A percentile compares a stretch with the other conserved stretches of the same genome.
Conservation (phyloP, 2,329 filamentous ascomycete genomes). For the Aureobasidium sp. region DNA sequence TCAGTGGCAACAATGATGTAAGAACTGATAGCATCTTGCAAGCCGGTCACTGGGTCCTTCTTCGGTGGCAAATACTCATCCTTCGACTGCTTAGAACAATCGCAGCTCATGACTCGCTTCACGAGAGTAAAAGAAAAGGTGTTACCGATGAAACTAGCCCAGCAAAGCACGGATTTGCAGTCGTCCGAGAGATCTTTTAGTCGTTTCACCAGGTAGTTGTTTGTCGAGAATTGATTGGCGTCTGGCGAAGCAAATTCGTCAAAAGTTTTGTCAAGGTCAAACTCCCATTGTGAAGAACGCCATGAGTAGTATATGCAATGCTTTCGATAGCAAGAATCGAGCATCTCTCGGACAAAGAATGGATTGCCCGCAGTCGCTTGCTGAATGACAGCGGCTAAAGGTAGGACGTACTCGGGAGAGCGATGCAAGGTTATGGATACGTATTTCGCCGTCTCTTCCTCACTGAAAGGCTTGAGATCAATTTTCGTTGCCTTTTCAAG, state of each 20-base stretch:
- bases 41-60: slow-evolving; percentile 65
- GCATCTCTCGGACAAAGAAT: slow-evolving; percentile 86
- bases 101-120: slow-evolving; percentile 66
- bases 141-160: slow-evolving; percentile 76
- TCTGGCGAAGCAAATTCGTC: slow-evolving; percentile 73
- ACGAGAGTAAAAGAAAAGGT: slow-evolving; percentile 79
- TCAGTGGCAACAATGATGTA: slow-evolving; percentile 78
- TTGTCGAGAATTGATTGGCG: slow-evolving; percentile 73
- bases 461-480: slow-evolving; percentile 63
- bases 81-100: slow-evolving; percentile 53
- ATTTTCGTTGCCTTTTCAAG: slow-evolving; percentile 55
- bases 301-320: slow-evolving; percentile 90
- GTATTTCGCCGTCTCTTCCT: slow-evolving; percentile 75
- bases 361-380: slow-evolving; percentile 84
- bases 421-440: slow-evolving; percentile 76
- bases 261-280: slow-evolving; percentile 73
- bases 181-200: slow-evolving; percentile 67
- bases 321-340: slow-evolving; percentile 78
- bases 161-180: slow-evolving; percentile 72
- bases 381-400: slow-evolving; percentile 76
- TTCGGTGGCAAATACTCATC: slow-evolving; percentile 47
- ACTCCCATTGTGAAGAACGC: slow-evolving; percentile 73
- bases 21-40: slow-evolving; percentile 74
- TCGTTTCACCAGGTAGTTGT: slow-evolving; percentile 71
- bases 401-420: slow-evolving; percentile 61